Conservation (phyloP, 208 protist species). For the Acanthamoeba sp. region DNA sequence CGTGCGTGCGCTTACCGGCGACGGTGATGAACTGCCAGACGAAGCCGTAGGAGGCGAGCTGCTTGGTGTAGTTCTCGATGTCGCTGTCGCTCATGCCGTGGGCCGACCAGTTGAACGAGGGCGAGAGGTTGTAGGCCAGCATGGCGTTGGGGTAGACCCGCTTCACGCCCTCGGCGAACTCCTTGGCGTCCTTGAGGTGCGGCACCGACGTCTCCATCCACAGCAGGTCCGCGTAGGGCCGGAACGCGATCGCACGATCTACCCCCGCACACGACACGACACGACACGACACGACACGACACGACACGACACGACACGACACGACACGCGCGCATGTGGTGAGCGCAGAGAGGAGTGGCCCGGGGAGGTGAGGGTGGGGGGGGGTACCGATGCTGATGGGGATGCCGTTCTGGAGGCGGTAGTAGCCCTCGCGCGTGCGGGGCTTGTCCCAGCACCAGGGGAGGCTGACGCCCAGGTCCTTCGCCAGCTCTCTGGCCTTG, state of each 20-base stretch:
- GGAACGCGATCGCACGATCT: constrained; percentile 85
- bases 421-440: constrained; percentile 90
- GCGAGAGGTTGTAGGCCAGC: constrained; percentile 93
- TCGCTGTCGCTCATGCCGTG: constrained; percentile 87
- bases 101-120: constrained; percentile 93
- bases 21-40: constrained; percentile 80
- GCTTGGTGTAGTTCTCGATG: constrained; percentile 82
- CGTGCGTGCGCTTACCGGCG: neutral
- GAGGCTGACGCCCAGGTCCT: constrained; percentile 75
- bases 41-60: constrained; percentile 85
- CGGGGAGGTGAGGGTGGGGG: no score
- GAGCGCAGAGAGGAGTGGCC: no score
- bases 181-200: constrained; percentile 86
- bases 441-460: constrained; percentile 86
- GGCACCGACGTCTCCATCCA: constrained; percentile 93
- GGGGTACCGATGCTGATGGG: constrained; percentile 78
- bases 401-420: constrained; percentile 83
- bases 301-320: no score
- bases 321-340: no score
- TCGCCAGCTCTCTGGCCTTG: constrained; percentile 73
- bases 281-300: no score
- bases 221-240: constrained; percentile 90
- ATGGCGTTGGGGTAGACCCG: constrained; percentile 84
- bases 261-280: constrained; percentile 72
- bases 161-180: constrained; percentile 89